phyloP scores from a whole-genome alignment of 345 rosid species.

The Aquilaria malaccensis region DNA sequence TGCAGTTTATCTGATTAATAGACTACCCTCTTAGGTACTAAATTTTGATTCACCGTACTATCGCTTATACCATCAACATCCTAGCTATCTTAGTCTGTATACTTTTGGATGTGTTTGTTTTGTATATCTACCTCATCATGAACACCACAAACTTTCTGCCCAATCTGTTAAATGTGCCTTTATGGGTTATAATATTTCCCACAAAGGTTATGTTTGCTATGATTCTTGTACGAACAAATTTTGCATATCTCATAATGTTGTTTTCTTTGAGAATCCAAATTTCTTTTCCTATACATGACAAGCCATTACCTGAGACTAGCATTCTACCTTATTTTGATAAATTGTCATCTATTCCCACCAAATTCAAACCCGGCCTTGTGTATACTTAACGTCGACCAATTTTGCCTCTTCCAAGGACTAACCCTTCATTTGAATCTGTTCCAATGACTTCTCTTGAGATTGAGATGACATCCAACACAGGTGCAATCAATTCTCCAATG shows the following conservation, averaged over 20 bases:
- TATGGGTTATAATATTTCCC: neutral
- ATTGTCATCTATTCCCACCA: neutral
- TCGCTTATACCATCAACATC: neutral
- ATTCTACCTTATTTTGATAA: neutral
- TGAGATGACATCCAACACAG: neutral
- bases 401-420: neutral
- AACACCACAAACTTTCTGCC: neutral
- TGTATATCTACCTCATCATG: neutral
- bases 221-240: neutral
- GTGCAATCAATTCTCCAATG: neutral
- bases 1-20: slow-evolving; percentile 6
- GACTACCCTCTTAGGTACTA: neutral
- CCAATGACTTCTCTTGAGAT: neutral
- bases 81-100: neutral
- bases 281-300: neutral
- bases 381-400: neutral
- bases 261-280: neutral
- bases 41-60: neutral
- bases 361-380: neutral
- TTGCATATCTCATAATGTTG: neutral
- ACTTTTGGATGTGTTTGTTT: slow-evolving; percentile 1
- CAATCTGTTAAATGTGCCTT: slow-evolving; percentile 4
- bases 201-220: slow-evolving; percentile 7
- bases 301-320: neutral
- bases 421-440: neutral